Evolutionary conservation across 257 asterid genomes (phyloP).

Genomic region (Verbena officinalis): DNA sequence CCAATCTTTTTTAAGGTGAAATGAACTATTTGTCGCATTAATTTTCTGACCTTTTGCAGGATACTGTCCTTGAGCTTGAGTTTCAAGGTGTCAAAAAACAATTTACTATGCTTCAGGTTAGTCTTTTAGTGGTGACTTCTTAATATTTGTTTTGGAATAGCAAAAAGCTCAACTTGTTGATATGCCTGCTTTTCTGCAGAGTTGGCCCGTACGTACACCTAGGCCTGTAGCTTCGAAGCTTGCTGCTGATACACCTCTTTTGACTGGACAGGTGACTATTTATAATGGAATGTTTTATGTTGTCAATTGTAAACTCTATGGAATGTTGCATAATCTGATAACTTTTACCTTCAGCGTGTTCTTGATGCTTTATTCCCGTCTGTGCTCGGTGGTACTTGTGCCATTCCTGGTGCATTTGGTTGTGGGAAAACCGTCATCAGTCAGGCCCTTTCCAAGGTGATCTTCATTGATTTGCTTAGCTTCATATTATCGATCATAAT

Average conservation of each 20-base stretch:
- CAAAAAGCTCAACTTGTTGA: conserved; percentile 28
- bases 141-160: conserved; percentile 15
- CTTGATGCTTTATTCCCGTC: conserved; percentile 99
- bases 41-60: conserved; percentile 51
- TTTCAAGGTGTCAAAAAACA: conserved; percentile 95
- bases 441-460: conserved; percentile 99
- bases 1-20: conserved; percentile 4
- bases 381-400: conserved; percentile 99
- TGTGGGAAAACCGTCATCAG: conserved; percentile 99
- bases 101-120: conserved; percentile 97
- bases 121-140: conserved; percentile 16
- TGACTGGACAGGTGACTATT: conserved; percentile 92
- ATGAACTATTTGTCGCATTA: conserved; percentile 24
- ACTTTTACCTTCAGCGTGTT: conserved; percentile 72
- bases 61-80: conserved; percentile 97
- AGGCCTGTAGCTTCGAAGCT: conserved; percentile 96
- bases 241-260: conserved; percentile 98
- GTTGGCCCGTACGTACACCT: conserved; percentile 98
- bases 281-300: conserved; percentile 2
- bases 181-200: conserved; percentile 50
- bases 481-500: conserved; percentile 16
- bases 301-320: conserved; percentile 12
- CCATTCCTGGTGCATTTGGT: conserved; percentile 99
- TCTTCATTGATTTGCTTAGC: conserved; percentile 24
- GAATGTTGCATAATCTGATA: conserved; percentile 29